Base-by-base conservation (phyloP, 1,284 basidiomycete genomes). In the Phenoliferia sp. region DNA sequence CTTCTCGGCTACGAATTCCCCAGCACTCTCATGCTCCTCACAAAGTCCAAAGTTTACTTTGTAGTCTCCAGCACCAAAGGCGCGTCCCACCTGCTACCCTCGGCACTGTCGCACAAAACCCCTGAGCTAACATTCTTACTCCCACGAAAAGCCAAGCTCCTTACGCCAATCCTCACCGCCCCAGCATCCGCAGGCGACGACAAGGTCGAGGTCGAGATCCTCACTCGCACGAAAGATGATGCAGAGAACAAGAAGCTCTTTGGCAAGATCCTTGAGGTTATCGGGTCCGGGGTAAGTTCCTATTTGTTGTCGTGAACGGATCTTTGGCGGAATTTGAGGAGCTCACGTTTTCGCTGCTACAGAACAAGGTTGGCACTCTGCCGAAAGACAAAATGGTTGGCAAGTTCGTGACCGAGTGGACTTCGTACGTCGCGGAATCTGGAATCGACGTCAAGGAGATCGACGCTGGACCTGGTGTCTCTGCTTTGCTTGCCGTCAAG, bases 1-100 rank as follows among this genome's bases (percentile, higher is more conserved):
- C 83, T 98, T 12, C 85, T 98, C 36, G 95, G 94, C 31, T 98
- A 94, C 79, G 95, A 98, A 79, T 98, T 98, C 77, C 94, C 94
- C 0, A 93, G 92, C 0, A 97, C 94, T 0, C 83, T 98, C 55
- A 85, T 94, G 66, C 89, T 98, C 73, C 85, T 88, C 73, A 74
- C 75, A 17, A 87, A 88, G 74, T 52, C 61, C n/a, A 88, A 86
- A 75, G 80, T 97, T 34, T 84, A 83, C 34, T 89, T 97, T 65
- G 82, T 97, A 52, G 94, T 91, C 72, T 95, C 92, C 28, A 85
- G 89, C 3, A 90, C 89, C 35, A 97, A 98, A 85, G 90, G 93
- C 93, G 36, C 65, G 80, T 63, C 33, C 39, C 31, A 31, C 33
- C 28, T 31, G n/a, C 17, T 32, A 22, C 36, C 29, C 58, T 35